Base-by-base conservation (phyloP, 805 yeast genomes). In the Pichia pseudocactophila region DNA sequence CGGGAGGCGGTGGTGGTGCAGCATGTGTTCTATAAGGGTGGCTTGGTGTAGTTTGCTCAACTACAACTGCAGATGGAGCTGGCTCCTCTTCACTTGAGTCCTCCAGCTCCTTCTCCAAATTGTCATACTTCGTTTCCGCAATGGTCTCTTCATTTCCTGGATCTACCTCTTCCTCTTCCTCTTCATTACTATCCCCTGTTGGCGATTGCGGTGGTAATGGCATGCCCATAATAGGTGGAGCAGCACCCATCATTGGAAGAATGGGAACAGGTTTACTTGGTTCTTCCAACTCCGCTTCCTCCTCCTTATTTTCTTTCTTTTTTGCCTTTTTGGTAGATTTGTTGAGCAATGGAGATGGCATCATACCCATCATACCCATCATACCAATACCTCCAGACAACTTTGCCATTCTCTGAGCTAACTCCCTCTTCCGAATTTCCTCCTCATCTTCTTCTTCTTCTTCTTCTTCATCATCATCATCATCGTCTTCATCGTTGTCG, bases 321-420 rank as follows among this genome's bases (percentile, higher is more conserved):
- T 41, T 54, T 58, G 43, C 52, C 56, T 42, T 58, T 57, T 16
- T 49, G 50, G 36, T 32, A 50, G 9, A 28, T 54, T 31, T 45
- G n/a, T 13, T 56, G 38, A 4, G 63, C 42, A 8, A 61, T 43
- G 53, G 46, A 20, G 62, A 59, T 59, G 68, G 66, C 16, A 67
- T 56, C 47, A 72, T 65, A 2, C 80, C 80, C 77, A 75, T 71
- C 81, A 76, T 76, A 35, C 88, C 89, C 62, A 79, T 73, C 79
- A 83, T 75, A 44, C 84, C 81, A 64, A 82, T 73, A 4, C 88
- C 88, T 17, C 96, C 95, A 0, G 97, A 83, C 16, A 90, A 73
- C 53, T 81, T 85, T n/a, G 98, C 97, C 96, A 90, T 90, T 47
- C 97, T 75, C 49, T 84, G 96, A 17, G 94, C 80, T 41, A 90